phyloP scores from a whole-genome alignment of 345 rosid genomes.

The Salix suchowensis region DNA sequence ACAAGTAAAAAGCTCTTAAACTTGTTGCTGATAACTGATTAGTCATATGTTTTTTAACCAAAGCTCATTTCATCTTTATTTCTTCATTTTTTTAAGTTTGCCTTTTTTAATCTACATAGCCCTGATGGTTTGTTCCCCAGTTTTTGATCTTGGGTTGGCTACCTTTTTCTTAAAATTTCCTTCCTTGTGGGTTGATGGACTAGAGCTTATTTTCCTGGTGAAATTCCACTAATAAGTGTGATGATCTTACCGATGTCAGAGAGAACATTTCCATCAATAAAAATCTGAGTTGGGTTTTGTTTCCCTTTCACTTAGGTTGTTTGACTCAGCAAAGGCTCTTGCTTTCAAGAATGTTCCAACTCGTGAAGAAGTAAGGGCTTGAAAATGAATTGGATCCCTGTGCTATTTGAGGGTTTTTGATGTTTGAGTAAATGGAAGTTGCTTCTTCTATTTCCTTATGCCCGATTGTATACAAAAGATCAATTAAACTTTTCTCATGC shows the following conservation, averaged over 20 bases:
- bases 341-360: conserved; percentile 76
- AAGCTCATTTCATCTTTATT: neutral
- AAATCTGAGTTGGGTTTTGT: conserved; percentile 11
- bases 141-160: neutral
- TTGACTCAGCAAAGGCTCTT: conserved; percentile 86
- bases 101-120: neutral
- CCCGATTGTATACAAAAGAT: no score
- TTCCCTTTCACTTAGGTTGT: conserved; percentile 42
- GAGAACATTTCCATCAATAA: neutral
- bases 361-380: conserved; percentile 56
- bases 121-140: neutral
- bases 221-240: neutral
- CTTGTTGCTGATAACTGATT: neutral
- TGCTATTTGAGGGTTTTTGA: neutral
- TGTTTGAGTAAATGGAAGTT: neutral
- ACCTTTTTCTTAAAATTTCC: neutral
- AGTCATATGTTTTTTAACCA: no score
- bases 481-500: no score
- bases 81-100: neutral
- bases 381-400: conserved; percentile 7
- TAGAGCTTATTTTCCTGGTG: neutral
- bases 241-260: neutral
- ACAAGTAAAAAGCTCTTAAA: neutral
- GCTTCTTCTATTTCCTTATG: neutral
- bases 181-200: neutral